Evolutionary conservation across 305 asterid species (phyloP).

Genomic region (Plantago coronopus): DNA sequence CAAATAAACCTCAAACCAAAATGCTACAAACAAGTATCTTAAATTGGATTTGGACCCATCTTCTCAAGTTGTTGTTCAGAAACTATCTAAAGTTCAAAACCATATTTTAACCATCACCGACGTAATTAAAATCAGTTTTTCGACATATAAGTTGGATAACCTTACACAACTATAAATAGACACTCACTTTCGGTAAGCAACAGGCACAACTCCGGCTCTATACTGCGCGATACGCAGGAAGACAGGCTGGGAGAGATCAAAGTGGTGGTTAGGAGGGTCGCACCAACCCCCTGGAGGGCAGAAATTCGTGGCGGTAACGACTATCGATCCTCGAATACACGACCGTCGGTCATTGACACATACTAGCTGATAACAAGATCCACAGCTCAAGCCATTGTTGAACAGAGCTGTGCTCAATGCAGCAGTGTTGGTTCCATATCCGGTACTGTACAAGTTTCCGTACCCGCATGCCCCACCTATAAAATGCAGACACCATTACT

Average conservation of each 20-base stretch:
- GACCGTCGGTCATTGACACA: slow-evolving; percentile 57
- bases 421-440: slow-evolving; percentile 83
- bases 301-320: slow-evolving; percentile 86
- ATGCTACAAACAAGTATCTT: no score
- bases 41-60: no score
- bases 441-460: slow-evolving; percentile 79
- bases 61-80: no score
- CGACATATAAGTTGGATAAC: no score
- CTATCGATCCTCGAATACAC: slow-evolving; percentile 63
- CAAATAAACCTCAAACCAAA: no score
- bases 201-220: slow-evolving; percentile 85
- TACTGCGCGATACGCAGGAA: slow-evolving; percentile 74
- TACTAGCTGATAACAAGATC: slow-evolving; percentile 61
- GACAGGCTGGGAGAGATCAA: slow-evolving; percentile 80
- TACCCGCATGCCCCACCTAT: slow-evolving; percentile 95
- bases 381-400: slow-evolving; percentile 81
- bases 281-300: slow-evolving; percentile 99
- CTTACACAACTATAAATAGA: no score
- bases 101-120: no score
- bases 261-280: slow-evolving; percentile 91
- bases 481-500: not conserved
- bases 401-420: slow-evolving; percentile 83
- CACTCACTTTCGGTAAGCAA: slow-evolving; percentile 64
- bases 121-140: no score
- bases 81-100: no score